Base-by-base conservation (phyloP, 108 stramenopile genomes). In the Schizochytrium sp. region DNA sequence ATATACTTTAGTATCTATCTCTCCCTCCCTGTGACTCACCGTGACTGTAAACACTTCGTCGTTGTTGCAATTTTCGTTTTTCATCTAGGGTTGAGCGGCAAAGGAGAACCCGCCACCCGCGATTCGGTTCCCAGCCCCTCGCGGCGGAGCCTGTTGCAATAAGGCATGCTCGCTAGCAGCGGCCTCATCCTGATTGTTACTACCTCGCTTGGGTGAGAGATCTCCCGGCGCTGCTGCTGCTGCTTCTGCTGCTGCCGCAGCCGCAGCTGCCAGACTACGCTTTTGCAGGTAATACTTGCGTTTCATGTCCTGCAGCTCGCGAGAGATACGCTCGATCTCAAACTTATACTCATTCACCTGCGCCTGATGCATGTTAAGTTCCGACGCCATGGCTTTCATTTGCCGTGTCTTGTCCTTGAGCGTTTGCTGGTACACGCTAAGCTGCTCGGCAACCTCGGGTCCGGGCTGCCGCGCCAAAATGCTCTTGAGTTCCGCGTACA, bases 291-390 rank as follows among this genome's bases (percentile, higher is more conserved):
- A 96, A 87, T 94, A 96, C 90, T 94, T 95, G 57, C 93, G 87
- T 89, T 96, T 96, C 58, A 93, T 92, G 63, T 95, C 95, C 60
- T 94, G 93, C 57, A 96, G 91, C 88, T 96, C 96, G 47, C 94
- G 88, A 29, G 92, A 88, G 47, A 96, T 89, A 12, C 94, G 88
- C 87, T 96, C 95, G 59, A 94, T 91, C 72, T 96, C 96, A 87
- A 93, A 94, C 88, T 95, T 95, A 90, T 95, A 95, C 91, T 96
- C 96, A 88, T 95, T 95, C 28, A 92, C 92, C 93, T 96, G 95
- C 25, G 95, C 95, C 88, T 96, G 94, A 90, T 93, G 92, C 96
- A 96, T 96, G 92, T 97, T 97, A 51, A 97, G 94, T 87, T 97
- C 96, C 57, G 93, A 87, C 28, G 95, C 95, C 95, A 97, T 96